Conservation (phyloP, 495 filamentous ascomycete genomes). For the Cercophora newfieldiana region DNA sequence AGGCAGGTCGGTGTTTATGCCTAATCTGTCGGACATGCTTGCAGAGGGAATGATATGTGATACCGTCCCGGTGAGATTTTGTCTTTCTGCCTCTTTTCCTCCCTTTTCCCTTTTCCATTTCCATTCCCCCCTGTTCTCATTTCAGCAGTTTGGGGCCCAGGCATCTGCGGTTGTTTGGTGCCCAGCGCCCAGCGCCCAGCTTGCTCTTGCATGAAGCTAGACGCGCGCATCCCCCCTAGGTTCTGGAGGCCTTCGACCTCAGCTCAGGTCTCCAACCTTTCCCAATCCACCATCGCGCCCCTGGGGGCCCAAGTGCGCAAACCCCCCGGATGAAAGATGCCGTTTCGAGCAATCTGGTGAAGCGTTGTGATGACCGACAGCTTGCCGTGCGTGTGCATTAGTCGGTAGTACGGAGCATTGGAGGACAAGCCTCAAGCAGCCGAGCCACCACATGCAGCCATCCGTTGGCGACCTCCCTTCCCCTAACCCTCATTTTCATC, state of each 20-base stretch:
- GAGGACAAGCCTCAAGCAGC: not conserved
- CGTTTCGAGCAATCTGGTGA: not conserved
- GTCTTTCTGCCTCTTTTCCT: not conserved
- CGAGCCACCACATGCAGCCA: not conserved
- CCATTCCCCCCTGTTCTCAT: not conserved
- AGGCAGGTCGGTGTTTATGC: not conserved
- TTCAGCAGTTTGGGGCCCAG: not conserved
- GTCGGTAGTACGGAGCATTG: not conserved
- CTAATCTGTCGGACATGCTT: not conserved
- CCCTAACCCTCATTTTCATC: not conserved
- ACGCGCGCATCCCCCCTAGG: too few species aligned
- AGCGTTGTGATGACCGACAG: not conserved
- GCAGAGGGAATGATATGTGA: not conserved
- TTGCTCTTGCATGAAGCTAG: not conserved
- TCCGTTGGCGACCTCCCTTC: not conserved
- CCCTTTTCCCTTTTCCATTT: not conserved
- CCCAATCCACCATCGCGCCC: not conserved
- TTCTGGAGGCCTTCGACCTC: not conserved
- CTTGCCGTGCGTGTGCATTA: not conserved
- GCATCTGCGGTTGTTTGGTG: not conserved
- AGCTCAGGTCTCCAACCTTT: not conserved
- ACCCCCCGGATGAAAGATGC: not conserved
- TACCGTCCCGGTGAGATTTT: not conserved
- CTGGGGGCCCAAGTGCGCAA: not conserved
- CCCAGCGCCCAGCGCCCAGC: not conserved